These are phyloP conservation scores for Aspergillus cavernicola DNA, from an alignment of 495 filamentous ascomycete species.

Conservation along the genomic window DNA sequence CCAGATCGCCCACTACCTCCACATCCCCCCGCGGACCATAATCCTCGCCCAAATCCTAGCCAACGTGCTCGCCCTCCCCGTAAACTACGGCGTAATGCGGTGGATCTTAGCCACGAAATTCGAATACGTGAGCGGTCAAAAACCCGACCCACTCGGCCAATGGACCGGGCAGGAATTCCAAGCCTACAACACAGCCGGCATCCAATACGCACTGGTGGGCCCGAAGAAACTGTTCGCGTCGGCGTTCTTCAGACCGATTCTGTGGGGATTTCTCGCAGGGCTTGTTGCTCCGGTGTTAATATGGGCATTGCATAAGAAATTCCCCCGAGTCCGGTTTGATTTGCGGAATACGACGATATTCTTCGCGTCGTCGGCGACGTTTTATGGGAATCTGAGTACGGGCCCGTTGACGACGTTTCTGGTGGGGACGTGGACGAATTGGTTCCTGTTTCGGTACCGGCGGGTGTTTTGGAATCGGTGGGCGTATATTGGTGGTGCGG, in stretches of 20 bases:
- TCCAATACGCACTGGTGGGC: conserved; percentile 55
- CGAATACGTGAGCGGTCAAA: conserved; percentile 48
- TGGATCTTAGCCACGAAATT: conserved; percentile 48
- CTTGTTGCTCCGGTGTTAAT: conserved; percentile 42
- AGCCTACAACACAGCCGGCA: conserved; percentile 44
- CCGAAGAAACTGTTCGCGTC: conserved; percentile 49
- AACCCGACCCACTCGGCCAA: conserved; percentile 50
- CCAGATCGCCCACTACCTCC: conserved; percentile 44
- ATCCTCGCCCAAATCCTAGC: conserved; percentile 44
- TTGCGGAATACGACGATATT: conserved; percentile 58
- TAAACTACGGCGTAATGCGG: conserved; percentile 43
- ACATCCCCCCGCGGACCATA: conserved; percentile 39
- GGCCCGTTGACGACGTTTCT: conserved; percentile 54
- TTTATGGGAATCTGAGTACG: conserved; percentile 44
- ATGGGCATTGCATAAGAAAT: conserved; percentile 44
- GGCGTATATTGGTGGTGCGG: conserved; percentile 53
- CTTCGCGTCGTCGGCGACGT: conserved; percentile 32
- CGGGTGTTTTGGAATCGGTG: conserved; percentile 56
- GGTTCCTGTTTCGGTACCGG: conserved; percentile 45
- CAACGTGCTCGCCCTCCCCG: conserved; percentile 39
- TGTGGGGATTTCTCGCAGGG: conserved; percentile 56
- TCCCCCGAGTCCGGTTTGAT: conserved; percentile 48
- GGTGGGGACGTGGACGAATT: conserved; percentile 56
- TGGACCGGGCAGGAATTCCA: conserved; percentile 52
- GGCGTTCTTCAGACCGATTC: conserved; percentile 46